These are phyloP conservation scores for Phalaenopsis hybrid DNA, from an alignment of 116 monocot genomes.

Conservation along the genomic window DNA sequence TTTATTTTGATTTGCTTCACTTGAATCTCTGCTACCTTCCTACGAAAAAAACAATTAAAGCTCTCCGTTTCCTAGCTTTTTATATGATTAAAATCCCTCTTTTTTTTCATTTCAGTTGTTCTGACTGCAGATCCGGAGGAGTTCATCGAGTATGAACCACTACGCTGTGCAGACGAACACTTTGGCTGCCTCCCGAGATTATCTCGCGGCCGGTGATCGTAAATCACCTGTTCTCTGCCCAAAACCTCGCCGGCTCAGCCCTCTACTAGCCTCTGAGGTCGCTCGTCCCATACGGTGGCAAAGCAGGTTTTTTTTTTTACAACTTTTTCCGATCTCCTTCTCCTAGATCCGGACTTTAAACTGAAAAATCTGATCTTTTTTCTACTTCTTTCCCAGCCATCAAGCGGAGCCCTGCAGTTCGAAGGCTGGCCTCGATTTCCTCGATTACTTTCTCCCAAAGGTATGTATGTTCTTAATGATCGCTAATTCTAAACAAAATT, in stretches of 20 bases:
- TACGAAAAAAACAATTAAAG: too few species aligned
- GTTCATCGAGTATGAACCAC: slow-evolving; percentile 17
- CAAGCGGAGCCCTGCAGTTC: slow-evolving; percentile 23
- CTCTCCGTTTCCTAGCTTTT: neutral
- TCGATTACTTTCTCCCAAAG: slow-evolving; percentile 25
- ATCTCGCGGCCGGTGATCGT: slow-evolving; percentile 3
- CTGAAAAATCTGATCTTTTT: neutral
- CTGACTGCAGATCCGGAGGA: slow-evolving; percentile 5
- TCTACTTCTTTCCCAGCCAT: slow-evolving; percentile 5
- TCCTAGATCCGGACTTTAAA: too few species aligned
- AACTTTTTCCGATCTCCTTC: neutral
- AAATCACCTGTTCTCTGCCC: slow-evolving; percentile 27
- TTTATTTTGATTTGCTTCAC: neutral
- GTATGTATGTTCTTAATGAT: neutral
- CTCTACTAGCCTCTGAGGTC: slow-evolving; percentile 11
- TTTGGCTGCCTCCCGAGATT: slow-evolving; percentile 27
- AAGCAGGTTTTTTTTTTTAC: slow-evolving; percentile 5
- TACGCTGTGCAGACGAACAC: slow-evolving; percentile 31
- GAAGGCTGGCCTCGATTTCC: slow-evolving; percentile 20
- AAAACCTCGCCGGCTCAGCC: slow-evolving; percentile 31
- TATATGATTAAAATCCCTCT: neutral
- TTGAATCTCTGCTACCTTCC: neutral
- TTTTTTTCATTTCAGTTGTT: slow-evolving; percentile 15
- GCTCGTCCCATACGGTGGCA: slow-evolving; percentile 17
- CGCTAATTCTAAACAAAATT: neutral